Base-by-base conservation (phyloP, 106 monocot genomes). In the Xerophyta viscosa region DNA sequence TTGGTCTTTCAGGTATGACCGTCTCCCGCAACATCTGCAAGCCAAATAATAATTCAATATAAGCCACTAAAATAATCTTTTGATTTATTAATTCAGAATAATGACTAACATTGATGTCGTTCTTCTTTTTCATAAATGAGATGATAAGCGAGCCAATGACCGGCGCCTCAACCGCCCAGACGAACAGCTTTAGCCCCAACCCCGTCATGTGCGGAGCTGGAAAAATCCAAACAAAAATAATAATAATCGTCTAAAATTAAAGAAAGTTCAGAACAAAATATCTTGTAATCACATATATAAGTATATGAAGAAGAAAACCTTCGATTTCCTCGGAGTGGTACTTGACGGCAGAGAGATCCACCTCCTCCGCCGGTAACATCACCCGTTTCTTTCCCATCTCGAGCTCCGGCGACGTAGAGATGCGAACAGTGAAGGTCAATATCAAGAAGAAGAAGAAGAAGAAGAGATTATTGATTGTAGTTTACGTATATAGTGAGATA, bases 181-280 rank as follows among this genome's bases (percentile, higher is more conserved):
- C 76, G 63, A 98, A 98, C 10, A 74, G 24, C 71, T 46, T 67
- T 51, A 89, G 54, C 29, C 20, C 37, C 21, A 82, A 50, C 8
- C 89, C 96, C 20, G 79, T 71, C 48, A 98, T 24, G 14, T 85
- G 89, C 0, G 89, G 96, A 54, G 96, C 96, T 88, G 75, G 22
- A 29, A 24, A 24, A 33, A 17, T 24, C 31, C 30, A 22, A 28
- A 27, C 9, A 26, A 51, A 54, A 27, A 10, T 21, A 20, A 4
- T 44, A 44, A 44, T 14, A 8, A 44, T 9, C 8, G 33, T 36
- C 11, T 6, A 36, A 36, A 36, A 36, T 36, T 36, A 36, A 36
- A 36, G n/a, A n/a, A n/a, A n/a, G n/a, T n/a, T n/a, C 33, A 6
- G 11, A 36, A 36, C 5, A 36, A 36, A 36, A 36, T 36, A 6